Percentiles rank a stretch among this genome's conserved stretches.
These are phyloP conservation scores for Neonectria neomacrospora DNA, from an alignment of 2,329 filamentous ascomycete genomes.

Conservation along the genomic window DNA sequence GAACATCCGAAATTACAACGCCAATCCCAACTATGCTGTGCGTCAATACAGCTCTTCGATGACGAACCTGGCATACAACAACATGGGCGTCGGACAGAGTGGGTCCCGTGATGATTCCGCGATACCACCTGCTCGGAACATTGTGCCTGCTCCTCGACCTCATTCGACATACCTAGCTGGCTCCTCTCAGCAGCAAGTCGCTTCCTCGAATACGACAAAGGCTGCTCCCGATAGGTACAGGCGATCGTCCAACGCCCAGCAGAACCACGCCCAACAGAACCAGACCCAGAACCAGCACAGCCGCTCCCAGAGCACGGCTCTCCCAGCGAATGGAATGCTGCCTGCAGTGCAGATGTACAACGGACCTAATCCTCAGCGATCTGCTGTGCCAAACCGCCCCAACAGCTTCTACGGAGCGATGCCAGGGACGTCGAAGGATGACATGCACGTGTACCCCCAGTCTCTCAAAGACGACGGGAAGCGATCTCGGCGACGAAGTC, in stretches of 20 bases:
- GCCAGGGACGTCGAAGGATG: slow-evolving; percentile 70
- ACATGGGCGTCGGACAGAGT: slow-evolving; percentile 50
- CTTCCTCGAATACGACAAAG: slow-evolving; percentile 54
- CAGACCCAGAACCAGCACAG: slow-evolving; percentile 47
- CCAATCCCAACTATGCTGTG: slow-evolving; percentile 43
- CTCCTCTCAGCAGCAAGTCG: slow-evolving; percentile 61
- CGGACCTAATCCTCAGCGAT: slow-evolving; percentile 44
- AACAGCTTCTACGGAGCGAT: slow-evolving; percentile 62
- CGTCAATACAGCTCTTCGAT: slow-evolving; percentile 54
- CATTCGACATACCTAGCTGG: slow-evolving; percentile 56
- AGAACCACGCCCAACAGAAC: slow-evolving; percentile 41
- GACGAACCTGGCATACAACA: slow-evolving; percentile 54
- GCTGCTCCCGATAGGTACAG: slow-evolving; percentile 82
- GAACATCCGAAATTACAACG: slow-evolving; percentile 34
- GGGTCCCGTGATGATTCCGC: slow-evolving; percentile 65
- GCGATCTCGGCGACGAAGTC: slow-evolving; percentile 83
- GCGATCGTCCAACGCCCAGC: slow-evolving; percentile 56
- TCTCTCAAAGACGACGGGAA: slow-evolving; percentile 74
- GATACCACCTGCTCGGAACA: slow-evolving; percentile 56
- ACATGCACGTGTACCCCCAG: slow-evolving; percentile 71
- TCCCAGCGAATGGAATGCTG: slow-evolving; percentile 43
- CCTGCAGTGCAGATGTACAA: slow-evolving; percentile 47
- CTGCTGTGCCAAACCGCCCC: slow-evolving; percentile 58
- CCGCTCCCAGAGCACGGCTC: slow-evolving; percentile 51
- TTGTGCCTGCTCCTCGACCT: slow-evolving; percentile 53